Conservation (phyloP, 2,329 filamentous ascomycete species). For the Ustulina deusta region DNA sequence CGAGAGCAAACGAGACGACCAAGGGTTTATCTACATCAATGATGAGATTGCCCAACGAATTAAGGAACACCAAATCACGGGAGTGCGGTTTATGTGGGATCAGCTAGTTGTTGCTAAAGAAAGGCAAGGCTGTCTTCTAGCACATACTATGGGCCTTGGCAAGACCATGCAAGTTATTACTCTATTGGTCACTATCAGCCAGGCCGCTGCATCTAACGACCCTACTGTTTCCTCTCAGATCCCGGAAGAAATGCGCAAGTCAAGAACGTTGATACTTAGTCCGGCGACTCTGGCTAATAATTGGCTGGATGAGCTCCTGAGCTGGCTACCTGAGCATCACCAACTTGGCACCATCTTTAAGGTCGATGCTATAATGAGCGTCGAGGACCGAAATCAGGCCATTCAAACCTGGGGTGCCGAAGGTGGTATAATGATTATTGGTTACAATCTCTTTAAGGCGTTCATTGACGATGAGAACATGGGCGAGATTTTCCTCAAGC, state of each 20-base stretch:
- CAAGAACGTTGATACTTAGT: constrained; percentile 78
- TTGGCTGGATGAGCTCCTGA: constrained; percentile 81
- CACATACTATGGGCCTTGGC: constrained; percentile 91
- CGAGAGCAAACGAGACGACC: constrained; percentile 69
- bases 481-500: constrained; percentile 62
- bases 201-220: constrained; percentile 72
- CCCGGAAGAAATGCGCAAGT: constrained; percentile 70
- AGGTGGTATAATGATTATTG: constrained; percentile 81
- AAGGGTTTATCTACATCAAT: constrained; percentile 74
- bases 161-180: constrained; percentile 95
- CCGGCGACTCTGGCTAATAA: constrained; percentile 82
- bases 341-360: constrained; percentile 68
- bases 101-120: constrained; percentile 73
- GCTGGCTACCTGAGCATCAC: constrained; percentile 71
- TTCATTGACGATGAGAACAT: constrained; percentile 48
- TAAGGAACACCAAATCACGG: constrained; percentile 83
- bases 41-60: constrained; percentile 72
- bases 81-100: constrained; percentile 90
- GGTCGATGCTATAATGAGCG: constrained; percentile 59
- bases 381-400: constrained; percentile 55
- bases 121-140: constrained; percentile 81
- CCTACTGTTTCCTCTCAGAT: constrained; percentile 72
- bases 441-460: constrained; percentile 75
- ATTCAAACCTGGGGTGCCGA: constrained; percentile 70
- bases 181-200: constrained; percentile 78